Evolutionary conservation across 2,329 filamentous ascomycete genomes (phyloP).

Genomic region (Apiospora arundinis): DNA sequence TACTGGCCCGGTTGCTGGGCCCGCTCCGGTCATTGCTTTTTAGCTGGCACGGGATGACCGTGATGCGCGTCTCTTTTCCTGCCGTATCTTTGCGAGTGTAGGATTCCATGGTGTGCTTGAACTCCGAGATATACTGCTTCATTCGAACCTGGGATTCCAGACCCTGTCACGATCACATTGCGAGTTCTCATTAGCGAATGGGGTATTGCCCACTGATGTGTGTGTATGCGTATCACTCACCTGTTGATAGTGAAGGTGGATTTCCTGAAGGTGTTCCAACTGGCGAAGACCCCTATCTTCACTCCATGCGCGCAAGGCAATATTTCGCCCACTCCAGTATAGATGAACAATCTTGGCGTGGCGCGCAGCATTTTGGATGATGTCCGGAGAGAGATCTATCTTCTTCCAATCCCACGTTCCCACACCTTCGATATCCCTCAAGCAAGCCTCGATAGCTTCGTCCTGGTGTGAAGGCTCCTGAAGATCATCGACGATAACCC

Average conservation of each 20-base stretch:
- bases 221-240: too few relatives aligned
- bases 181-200: not conserved
- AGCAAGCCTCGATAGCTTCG: not conserved
- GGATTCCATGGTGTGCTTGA: not conserved
- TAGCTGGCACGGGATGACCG: too few relatives aligned
- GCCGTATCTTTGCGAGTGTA: too few relatives aligned
- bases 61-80: too few relatives aligned
- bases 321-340: not conserved
- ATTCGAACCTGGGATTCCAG: not conserved
- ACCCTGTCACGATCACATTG: not conserved
- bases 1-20: not conserved
- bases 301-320: not conserved
- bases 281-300: not conserved
- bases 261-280: not conserved
- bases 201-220: too few relatives aligned
- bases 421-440: not conserved
- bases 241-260: not conserved
- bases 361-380: not conserved
- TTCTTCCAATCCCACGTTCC: not conserved
- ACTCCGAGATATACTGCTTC: not conserved
- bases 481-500: not conserved
- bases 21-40: too few relatives aligned
- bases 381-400: not conserved
- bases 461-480: not conserved
- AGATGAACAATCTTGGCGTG: not conserved